Conservation (phyloP, 371 early-diverging fungal genomes). For the Gilbertella persicaria region DNA sequence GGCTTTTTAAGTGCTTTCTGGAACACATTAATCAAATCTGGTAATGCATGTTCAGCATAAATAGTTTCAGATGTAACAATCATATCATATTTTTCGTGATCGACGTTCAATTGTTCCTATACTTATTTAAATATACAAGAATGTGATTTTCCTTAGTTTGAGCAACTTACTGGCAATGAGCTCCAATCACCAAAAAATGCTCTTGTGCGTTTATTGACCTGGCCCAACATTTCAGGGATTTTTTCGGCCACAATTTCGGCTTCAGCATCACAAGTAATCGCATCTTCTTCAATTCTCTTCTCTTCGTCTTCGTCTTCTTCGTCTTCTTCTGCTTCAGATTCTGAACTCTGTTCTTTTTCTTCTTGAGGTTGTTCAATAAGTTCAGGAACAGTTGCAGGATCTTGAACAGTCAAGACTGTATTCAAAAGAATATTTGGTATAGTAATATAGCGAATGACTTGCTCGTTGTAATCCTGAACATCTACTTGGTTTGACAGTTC, state of each 20-base stretch:
- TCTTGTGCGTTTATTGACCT: constrained; percentile 46
- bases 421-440: constrained; percentile 90
- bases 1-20: constrained; percentile 64
- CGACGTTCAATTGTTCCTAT: constrained; percentile 29
- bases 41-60: constrained; percentile 72
- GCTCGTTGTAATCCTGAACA: constrained; percentile 91
- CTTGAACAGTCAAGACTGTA: constrained; percentile 49
- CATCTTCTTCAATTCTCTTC: constrained; percentile 46
- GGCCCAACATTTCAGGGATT: constrained; percentile 38
- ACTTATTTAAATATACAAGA: not conserved
- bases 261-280: constrained; percentile 49
- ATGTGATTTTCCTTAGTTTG: not conserved
- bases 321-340: constrained; percentile 39
- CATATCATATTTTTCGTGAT: constrained; percentile 73
- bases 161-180: constrained; percentile 40
- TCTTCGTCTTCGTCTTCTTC: constrained; percentile 59
- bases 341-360: constrained; percentile 24
- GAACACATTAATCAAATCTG: constrained; percentile 63
- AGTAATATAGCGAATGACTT: constrained; percentile 85
- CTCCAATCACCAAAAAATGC: constrained; percentile 79
- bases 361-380: constrained; percentile 27
- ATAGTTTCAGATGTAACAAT: constrained; percentile 94
- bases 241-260: constrained; percentile 51
- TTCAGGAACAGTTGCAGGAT: constrained; percentile 8
- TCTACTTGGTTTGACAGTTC: constrained; percentile 64